Conservation (phyloP, 208 protist species). For the Sergeia podlipaevii region DNA sequence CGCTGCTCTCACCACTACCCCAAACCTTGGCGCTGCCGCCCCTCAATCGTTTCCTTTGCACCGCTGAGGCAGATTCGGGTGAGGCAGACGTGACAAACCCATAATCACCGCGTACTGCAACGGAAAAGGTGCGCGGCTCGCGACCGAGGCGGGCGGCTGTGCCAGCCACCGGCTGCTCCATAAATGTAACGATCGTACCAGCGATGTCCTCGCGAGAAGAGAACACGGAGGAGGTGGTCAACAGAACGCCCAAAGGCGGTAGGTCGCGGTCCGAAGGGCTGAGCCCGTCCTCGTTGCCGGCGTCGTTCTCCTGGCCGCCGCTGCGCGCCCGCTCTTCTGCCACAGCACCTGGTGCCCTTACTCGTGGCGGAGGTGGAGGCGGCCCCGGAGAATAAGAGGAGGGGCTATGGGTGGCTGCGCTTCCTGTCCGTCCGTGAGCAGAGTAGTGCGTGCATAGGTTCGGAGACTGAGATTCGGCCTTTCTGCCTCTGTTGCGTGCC, state of each 20-base stretch:
- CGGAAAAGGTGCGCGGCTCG: conserved; percentile 37
- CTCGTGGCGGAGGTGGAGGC: not conserved
- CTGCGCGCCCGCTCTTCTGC: too few species aligned
- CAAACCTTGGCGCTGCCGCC: not conserved
- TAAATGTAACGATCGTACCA: conserved; percentile 41
- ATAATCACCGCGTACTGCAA: conserved; percentile 40
- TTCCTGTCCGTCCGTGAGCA: too few species aligned
- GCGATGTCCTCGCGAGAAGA: conserved; percentile 23
- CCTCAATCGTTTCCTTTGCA: not conserved
- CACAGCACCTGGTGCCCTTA: not conserved
- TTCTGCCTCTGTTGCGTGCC: too few species aligned
- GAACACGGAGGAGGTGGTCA: conserved; percentile 77
- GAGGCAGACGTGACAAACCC: conserved; percentile 50
- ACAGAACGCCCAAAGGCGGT: conserved; percentile 40
- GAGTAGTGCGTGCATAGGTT: too few species aligned
- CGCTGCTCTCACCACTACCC: conserved; percentile 9
- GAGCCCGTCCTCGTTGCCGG: not conserved
- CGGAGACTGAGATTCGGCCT: too few species aligned
- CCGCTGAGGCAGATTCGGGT: not conserved
- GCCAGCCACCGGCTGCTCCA: conserved; percentile 75
- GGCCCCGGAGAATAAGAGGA: not conserved
- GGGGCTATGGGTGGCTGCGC: conserved; percentile 5
- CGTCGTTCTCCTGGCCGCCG: not conserved
- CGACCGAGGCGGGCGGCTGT: conserved; percentile 42
- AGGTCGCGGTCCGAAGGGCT: not conserved